Evolutionary conservation across 1,139 yeast genomes (phyloP).

Genomic region (Diutina mesorugosa): DNA sequence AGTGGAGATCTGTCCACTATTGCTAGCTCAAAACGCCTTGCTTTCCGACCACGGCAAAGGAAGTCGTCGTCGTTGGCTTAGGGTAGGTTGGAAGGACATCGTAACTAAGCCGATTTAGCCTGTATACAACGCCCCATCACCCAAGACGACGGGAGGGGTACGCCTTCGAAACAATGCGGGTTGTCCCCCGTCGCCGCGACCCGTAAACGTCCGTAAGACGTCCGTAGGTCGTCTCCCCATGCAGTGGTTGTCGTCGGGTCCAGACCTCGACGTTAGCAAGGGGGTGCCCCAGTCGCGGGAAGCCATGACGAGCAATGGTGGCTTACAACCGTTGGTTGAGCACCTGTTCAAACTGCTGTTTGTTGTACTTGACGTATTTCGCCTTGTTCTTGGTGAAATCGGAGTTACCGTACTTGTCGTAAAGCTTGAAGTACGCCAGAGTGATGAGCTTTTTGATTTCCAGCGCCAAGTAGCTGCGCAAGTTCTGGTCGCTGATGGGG

Average conservation of each 20-base stretch:
- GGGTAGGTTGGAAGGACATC: too few species aligned
- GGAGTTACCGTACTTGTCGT: conserved; percentile 59
- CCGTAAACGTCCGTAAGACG: background rate
- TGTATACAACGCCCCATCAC: too few species aligned
- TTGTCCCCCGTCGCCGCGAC: background rate
- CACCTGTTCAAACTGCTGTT: conserved; percentile 41
- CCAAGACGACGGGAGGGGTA: too few species aligned
- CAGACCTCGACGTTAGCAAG: too few species aligned
- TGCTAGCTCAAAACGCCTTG: too few species aligned
- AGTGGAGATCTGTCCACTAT: too few species aligned
- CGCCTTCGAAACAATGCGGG: too few species aligned
- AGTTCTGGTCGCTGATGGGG: conserved; percentile 51
- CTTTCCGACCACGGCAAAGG: background rate
- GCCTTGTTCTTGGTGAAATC: conserved; percentile 61
- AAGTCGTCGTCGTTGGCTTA: background rate
- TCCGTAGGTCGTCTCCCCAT: too few species aligned
- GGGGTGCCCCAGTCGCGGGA: too few species aligned
- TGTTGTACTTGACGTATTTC: conserved; percentile 67
- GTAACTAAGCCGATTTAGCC: too few species aligned
- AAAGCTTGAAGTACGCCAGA: conserved; percentile 76
- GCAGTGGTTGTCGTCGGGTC: too few species aligned
- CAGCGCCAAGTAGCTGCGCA: conserved; percentile 46
- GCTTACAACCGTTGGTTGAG: conserved; percentile 20
- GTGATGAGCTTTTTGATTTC: conserved; percentile 61
- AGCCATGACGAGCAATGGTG: too few species aligned